Evolutionary conservation across 2,329 filamentous ascomycete species (phyloP).

Genomic region (Colletotrichum nymphaeae): DNA sequence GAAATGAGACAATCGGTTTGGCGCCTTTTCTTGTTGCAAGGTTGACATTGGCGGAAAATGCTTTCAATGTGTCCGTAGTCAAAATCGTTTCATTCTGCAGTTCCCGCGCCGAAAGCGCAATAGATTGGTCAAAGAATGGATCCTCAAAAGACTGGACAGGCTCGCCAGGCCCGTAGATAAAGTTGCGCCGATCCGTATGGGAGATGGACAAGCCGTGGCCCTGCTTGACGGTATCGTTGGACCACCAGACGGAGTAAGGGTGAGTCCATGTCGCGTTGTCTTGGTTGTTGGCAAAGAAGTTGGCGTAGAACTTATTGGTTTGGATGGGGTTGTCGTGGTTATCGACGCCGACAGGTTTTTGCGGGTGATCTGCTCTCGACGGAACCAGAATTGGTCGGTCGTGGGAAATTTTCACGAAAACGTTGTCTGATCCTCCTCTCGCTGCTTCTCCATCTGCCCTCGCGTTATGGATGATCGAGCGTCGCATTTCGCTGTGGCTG

Average conservation of each 20-base stretch:
- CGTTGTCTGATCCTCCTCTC: neutral
- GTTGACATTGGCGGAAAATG: slow-evolving; percentile 70
- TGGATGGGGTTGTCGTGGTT: slow-evolving; percentile 54
- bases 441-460: neutral
- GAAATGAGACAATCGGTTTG: slow-evolving; percentile 72
- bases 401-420: slow-evolving; percentile 17
- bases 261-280: slow-evolving; percentile 73
- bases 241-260: slow-evolving; percentile 73
- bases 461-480: too few species aligned
- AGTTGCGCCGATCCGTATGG: slow-evolving; percentile 71
- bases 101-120: slow-evolving; percentile 79
- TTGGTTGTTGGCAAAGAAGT: slow-evolving; percentile 77
- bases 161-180: slow-evolving; percentile 71
- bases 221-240: slow-evolving; percentile 56
- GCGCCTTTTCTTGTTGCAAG: slow-evolving; percentile 57
- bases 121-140: slow-evolving; percentile 65
- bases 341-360: slow-evolving; percentile 18
- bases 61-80: slow-evolving; percentile 58
- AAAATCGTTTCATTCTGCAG: slow-evolving; percentile 66
- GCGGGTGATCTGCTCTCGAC: slow-evolving; percentile 18
- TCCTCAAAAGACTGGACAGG: slow-evolving; percentile 64
- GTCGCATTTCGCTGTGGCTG: too few species aligned
- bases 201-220: slow-evolving; percentile 75
- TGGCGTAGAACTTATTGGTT: slow-evolving; percentile 79
- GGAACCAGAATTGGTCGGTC: slow-evolving; percentile 19